Base-by-base conservation (phyloP, 306 rosid genomes). In the barrel medic (Medicago truncatula) region DNA sequence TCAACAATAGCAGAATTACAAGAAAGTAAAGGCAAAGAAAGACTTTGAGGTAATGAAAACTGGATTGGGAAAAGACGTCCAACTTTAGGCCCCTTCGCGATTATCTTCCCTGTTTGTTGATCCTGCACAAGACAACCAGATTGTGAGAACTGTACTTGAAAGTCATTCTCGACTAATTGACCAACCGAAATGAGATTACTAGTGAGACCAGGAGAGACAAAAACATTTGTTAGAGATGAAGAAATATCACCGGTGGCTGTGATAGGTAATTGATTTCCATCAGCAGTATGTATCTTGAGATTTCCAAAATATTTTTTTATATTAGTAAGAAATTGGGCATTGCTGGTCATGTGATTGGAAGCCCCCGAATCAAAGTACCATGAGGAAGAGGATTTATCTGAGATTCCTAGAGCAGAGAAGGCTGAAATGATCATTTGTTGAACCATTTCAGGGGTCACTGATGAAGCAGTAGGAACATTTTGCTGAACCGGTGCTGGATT, bases 281-380 rank as follows among this genome's bases (percentile, higher is more conserved):
- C 49, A 39, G 44, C 2, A 44, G 5, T 44, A 44, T 44, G 49
- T 9, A 44, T 44, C 14, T 44, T 44, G 49, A 44, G 49, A 44
- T 9, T 44, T 44, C 49, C 44, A 40, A 9, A 40, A 40, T 40
- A 40, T 1, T 40, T 40, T 8, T 8, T n/a, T n/a, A 40, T 40
- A 44, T 44, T 44, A 9, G 2, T 44, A 44, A 44, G 13, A 11
- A 44, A 44, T 31, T 31, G 18, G 8, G 21, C 21, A 61, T 5
- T 61, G 67, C 34, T 61, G 20, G 67, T 61, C 67, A 61, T 31
- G 34, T 31, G 67, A 7, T 61, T 31, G 20, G 23, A 34, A 4
- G 64, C 64, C 10, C 76, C 50, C 0, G 2, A 53, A 6, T 70
- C 75, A 70, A 50, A 70, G 5, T 46, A 46, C 53, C 71, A 66